These are phyloP conservation scores for Neofusicoccum ribis DNA, from an alignment of 2,329 filamentous ascomycete species.

Conservation along the genomic window DNA sequence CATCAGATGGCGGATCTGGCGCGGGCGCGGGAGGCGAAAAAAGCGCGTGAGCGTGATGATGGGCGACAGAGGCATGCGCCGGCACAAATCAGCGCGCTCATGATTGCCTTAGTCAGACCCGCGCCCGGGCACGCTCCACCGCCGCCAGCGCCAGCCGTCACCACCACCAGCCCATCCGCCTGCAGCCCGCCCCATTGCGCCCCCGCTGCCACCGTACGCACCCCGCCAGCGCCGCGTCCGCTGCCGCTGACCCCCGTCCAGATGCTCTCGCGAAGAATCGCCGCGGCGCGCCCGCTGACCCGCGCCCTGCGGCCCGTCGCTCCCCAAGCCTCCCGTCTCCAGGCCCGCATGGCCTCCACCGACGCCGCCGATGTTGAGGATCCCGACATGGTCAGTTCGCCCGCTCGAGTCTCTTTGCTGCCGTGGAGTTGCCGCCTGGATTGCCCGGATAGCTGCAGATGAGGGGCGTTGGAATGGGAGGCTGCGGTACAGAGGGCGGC, in stretches of 20 bases:
- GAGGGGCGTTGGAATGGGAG: neutral
- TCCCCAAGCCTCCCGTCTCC: conserved; percentile 34
- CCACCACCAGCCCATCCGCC: conserved; percentile 4
- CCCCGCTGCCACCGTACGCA: conserved; percentile 4
- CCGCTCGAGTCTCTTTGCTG: neutral
- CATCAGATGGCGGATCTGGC: conserved; percentile 29
- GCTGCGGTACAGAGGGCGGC: neutral
- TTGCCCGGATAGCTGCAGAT: neutral
- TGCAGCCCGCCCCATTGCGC: conserved; percentile 13
- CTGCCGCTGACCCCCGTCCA: conserved; percentile 18
- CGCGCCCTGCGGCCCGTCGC: conserved; percentile 35
- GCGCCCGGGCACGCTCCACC: conserved; percentile 12
- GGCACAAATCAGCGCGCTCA: conserved; percentile 1
- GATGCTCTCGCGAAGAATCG: conserved; percentile 48
- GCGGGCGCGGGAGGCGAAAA: conserved; percentile 29
- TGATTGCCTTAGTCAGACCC: neutral
- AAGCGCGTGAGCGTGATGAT: conserved; percentile 18
- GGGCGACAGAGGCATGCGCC: conserved; percentile 4
- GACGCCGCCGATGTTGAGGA: conserved; percentile 60
- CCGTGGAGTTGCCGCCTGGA: neutral
- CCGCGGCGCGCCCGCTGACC: conserved; percentile 40
- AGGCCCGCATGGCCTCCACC: conserved; percentile 37
- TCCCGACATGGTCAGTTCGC: conserved; percentile 62
- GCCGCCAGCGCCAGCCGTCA: neutral
- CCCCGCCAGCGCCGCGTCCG: too few relatives aligned